Evolutionary conservation across 2,329 filamentous ascomycete species (phyloP).

Genomic region (Tolypocladium endophyticum): DNA sequence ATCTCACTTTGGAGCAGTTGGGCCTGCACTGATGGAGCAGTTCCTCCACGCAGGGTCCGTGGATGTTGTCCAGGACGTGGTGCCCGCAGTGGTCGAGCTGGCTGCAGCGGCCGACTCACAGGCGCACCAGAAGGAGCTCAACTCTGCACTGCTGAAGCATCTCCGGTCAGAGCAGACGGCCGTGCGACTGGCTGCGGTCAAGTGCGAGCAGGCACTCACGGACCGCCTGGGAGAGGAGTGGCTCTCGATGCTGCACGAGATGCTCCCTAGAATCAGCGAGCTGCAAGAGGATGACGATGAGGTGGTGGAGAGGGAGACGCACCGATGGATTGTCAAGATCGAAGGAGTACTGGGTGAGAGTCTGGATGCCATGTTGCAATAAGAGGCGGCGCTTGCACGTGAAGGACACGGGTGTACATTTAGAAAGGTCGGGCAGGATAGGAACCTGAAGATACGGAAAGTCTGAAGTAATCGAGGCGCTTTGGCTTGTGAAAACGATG

Average conservation of each 20-base stretch:
- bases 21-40: constrained; percentile 58
- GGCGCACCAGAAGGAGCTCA: constrained; percentile 86
- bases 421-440: not conserved
- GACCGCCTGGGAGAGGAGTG: constrained; percentile 83
- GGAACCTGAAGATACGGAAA: not conserved
- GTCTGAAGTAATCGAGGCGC: not conserved
- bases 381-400: constrained; percentile 12
- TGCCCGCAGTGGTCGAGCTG: constrained; percentile 70
- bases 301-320: constrained; percentile 77
- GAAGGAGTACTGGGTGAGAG: constrained; percentile 85
- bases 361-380: constrained; percentile 85
- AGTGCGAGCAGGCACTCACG: constrained; percentile 70
- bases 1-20: constrained; percentile 68
- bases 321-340: constrained; percentile 83
- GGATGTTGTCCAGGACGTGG: constrained; percentile 41
- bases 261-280: constrained; percentile 93
- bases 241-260: constrained; percentile 83
- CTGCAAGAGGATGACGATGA: constrained; percentile 95
- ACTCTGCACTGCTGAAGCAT: constrained; percentile 64
- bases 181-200: constrained; percentile 72
- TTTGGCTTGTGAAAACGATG: not conserved
- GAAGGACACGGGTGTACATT: not conserved
- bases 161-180: constrained; percentile 62
- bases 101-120: constrained; percentile 72
- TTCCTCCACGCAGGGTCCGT: constrained; percentile 37